These are phyloP conservation scores for Trypanosoma avium DNA, from an alignment of 208 protist species.

Conservation along the genomic window DNA sequence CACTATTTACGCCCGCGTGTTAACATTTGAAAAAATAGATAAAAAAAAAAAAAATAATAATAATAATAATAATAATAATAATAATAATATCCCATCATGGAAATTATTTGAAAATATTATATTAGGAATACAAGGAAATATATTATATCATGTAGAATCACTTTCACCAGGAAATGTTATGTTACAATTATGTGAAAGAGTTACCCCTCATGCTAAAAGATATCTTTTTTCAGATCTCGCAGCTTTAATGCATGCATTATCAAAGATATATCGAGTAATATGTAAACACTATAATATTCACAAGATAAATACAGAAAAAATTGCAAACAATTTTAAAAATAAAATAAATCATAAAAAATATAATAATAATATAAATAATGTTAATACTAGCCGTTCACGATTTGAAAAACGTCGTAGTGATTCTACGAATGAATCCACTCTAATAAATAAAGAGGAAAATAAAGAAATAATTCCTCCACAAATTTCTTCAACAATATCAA, in stretches of 20 bases:
- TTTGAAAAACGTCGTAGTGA: slow-evolving; percentile 13
- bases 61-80: too few relatives aligned
- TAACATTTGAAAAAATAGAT: neutral
- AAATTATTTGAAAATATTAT: slow-evolving; percentile 17
- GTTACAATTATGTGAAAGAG: slow-evolving; percentile 25
- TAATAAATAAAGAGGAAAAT: neutral
- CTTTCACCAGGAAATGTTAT: slow-evolving; percentile 22
- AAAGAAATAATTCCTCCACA: neutral
- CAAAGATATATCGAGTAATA: slow-evolving; percentile 19
- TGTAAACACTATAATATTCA: neutral
- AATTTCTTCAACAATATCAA: neutral
- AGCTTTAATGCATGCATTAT: slow-evolving; percentile 29
- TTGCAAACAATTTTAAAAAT: neutral
- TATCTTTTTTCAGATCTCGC: slow-evolving; percentile 34
- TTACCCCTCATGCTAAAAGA: slow-evolving; percentile 13
- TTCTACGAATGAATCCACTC: neutral
- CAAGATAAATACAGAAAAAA: neutral
- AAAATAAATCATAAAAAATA: neutral
- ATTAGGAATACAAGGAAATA: slow-evolving; percentile 7
- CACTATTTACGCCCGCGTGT: slow-evolving; percentile 25
- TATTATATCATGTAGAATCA: slow-evolving; percentile 8
- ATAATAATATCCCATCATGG: neutral
- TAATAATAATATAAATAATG: neutral
- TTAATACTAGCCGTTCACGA: neutral
- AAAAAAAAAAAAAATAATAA: neutral